Evolutionary conservation across 257 asterid genomes (phyloP), one percentile per base, ranked within the genome.

Genomic region (Jacaranda copaia): DNA sequence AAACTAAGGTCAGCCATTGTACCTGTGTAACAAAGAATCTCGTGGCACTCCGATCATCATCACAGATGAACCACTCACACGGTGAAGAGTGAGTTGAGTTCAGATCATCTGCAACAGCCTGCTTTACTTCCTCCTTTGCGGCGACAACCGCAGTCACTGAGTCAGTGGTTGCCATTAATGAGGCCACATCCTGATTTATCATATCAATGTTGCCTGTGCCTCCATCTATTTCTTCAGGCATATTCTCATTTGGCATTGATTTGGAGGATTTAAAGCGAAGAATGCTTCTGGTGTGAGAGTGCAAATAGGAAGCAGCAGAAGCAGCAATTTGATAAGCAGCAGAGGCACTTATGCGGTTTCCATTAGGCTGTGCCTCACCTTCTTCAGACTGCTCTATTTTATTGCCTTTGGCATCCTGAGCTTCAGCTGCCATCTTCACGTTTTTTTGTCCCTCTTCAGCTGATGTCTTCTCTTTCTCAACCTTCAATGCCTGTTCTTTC

Each of bases 51-150:
- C 81, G 89, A 84, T 96, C 93, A 80, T 91, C 97, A 78, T 96
- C 98, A 70, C 98, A 96, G 19, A 84, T 86, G 18, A 91, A 96
- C 99, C 99, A 93, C 77, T 96, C 97, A 63, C 99, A 96, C 1
- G 99, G 99, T 3, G 96, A 90, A 25, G 97, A 88, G 52, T 25
- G 81, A 49, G 81, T 81, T 12, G 97, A 96, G 55, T 89, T 96
- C 59, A 96, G 79, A 85, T 93, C 97, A 81, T 96, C 98, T 15
- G 99, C 99, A 46, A 93, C 97, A 52, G 99, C 97, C 77, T 93
- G 98, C 81, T 96, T 96, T 19, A 93, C 97, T 84, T 91, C 97
- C 87, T 96, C 99, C 80, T 96, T 90, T 25, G 99, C 97, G 80
- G 99, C 97, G 82, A 96, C 97, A 68, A 91, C 99, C 0, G 97